Base-by-base conservation (phyloP, 2,329 filamentous ascomycete genomes). In the Aspergillus latus region DNA sequence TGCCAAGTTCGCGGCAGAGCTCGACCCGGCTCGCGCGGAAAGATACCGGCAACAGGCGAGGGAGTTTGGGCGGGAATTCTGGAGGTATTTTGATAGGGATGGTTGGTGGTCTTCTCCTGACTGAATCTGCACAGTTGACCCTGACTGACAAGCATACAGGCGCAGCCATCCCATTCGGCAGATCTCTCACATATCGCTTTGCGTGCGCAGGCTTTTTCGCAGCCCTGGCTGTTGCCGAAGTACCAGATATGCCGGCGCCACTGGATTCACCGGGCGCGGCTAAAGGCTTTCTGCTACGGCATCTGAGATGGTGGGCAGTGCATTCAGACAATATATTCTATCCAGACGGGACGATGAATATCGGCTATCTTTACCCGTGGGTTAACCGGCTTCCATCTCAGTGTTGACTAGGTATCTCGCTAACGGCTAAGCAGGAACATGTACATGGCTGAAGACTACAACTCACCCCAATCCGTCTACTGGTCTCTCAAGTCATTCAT, bases 391-490 rank as follows among this genome's bases (percentile, higher is more conserved):
- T 16, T 16, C 8, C 40, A 43, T 1, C 7, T 28, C 4, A 28
- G 26, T 4, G 26, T 5, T 28, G 26, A 5, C 26, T 28, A 5
- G 26, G 26, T 28, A 5, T 28, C 26, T 28, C 4, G 26, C 26
- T 28, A 5, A 28, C 26, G 4, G 26, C 26, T 28, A 28, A 28
- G 2, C 11, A 57, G 54, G 2, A 57, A 57, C 36, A 57, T 57
- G 54, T 57, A 57, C 39, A 57, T 57, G 49, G 15, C 49, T 4
- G 54, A 57, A 44, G 54, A 60, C 43, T 64, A 64, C 56, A 62
- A 60, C 32, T 62, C 60, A 4, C 58, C 62, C 0, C 57, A 60
- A 39, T 62, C 59, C 15, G 48, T 60, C 34, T 64, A 58, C 51
- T 60, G 58, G 58, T 48, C 52, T 7, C 36, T 61, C 6, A 61